phyloP scores from a whole-genome alignment of 352 stramenopile species.

The Globisporangium canariense region DNA sequence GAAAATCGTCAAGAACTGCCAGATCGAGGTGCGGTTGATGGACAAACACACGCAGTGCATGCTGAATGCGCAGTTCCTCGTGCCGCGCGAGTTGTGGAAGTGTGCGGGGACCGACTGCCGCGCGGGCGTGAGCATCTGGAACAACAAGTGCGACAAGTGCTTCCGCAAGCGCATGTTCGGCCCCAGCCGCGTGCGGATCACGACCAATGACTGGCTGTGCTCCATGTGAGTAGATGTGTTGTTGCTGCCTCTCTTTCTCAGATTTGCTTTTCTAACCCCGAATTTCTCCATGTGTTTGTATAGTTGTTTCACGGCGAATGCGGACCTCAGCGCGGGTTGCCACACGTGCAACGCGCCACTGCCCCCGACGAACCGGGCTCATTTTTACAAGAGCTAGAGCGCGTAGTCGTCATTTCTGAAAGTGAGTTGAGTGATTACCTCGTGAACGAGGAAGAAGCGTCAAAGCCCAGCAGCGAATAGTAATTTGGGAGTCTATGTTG shows the following conservation, averaged over 20 bases:
- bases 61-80: conserved; percentile 40
- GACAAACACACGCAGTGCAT: conserved; percentile 41
- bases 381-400: conserved; percentile 18
- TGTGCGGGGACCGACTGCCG: conserved; percentile 41
- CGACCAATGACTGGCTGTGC: conserved; percentile 55
- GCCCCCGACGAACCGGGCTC: conserved; percentile 18
- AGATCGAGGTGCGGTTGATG: conserved; percentile 48
- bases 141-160: conserved; percentile 46
- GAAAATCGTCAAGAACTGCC: conserved; percentile 61
- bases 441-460: background rate
- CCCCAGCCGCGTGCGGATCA: conserved; percentile 43
- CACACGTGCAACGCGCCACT: conserved; percentile 38
- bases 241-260: background rate
- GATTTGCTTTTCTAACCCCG: background rate
- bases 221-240: conserved; percentile 43
- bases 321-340: conserved; percentile 30
- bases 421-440: background rate
- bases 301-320: conserved; percentile 57
- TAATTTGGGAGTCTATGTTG: background rate
- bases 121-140: conserved; percentile 65
- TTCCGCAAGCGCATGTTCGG: conserved; percentile 45
- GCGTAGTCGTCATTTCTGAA: background rate
- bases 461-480: background rate
- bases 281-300: background rate
- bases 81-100: conserved; percentile 48